Conservation (phyloP, 441 rosid genomes). For the Populus hybrid region DNA sequence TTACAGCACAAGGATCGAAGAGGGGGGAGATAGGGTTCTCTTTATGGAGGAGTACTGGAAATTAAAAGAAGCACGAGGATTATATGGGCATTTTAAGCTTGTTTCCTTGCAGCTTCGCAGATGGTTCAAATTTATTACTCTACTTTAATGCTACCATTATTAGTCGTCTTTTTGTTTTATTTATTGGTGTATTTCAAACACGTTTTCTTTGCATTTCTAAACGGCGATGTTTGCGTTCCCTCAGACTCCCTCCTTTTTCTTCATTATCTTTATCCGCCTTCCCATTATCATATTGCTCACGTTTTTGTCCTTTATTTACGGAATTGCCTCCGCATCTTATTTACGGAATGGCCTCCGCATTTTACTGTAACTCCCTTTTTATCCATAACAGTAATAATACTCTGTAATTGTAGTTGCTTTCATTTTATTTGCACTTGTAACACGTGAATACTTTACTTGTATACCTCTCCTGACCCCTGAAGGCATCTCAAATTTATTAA, state of each 20-base stretch:
- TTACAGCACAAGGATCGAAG: background rate
- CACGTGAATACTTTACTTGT: background rate
- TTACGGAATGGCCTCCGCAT: no score
- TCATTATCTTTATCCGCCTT: background rate
- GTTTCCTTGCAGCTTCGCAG: slow-evolving; percentile 24
- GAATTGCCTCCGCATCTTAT: background rate
- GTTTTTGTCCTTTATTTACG: background rate
- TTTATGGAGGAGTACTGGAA: background rate
- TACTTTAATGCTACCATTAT: background rate
- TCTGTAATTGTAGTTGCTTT: no score
- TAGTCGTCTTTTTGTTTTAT: background rate
- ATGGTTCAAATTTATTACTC: background rate
- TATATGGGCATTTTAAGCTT: slow-evolving; percentile 26
- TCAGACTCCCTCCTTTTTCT: background rate
- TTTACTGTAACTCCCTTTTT: no score
- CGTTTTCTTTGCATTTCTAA: slow-evolving; percentile 30
- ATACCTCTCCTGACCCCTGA: background rate
- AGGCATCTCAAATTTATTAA: background rate
- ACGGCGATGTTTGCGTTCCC: slow-evolving; percentile 16
- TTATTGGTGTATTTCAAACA: slow-evolving; percentile 23
- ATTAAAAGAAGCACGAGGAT: slow-evolving; percentile 44
- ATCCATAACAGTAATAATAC: no score
- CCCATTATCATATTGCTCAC: background rate
- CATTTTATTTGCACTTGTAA: background rate
- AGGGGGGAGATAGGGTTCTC: background rate